Evolutionary conservation across 2,329 filamentous ascomycete genomes (phyloP).

Genomic region (Amesomyces nigricolor): DNA sequence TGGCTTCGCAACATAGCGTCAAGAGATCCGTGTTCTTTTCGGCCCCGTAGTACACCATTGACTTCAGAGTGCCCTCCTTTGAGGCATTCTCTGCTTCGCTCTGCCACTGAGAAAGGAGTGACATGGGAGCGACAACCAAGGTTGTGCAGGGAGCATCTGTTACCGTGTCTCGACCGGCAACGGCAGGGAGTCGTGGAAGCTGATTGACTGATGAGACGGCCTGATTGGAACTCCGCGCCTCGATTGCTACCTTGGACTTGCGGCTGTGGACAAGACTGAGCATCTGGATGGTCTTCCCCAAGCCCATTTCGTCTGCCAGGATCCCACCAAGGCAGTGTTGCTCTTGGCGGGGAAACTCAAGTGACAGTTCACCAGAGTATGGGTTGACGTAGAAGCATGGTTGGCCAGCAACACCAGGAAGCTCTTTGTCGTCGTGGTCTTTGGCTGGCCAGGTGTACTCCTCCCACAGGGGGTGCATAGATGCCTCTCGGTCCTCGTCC

Average conservation of each 20-base stretch:
- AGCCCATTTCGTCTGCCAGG: constrained; percentile 92
- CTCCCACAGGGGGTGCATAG: constrained; percentile 97
- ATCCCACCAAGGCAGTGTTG: constrained; percentile 93
- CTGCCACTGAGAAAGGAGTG: constrained; percentile 92
- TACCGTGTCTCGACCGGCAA: constrained; percentile 44
- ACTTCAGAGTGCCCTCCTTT: constrained; percentile 72
- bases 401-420: constrained; percentile 61
- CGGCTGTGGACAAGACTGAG: constrained; percentile 87
- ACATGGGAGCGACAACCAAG: constrained; percentile 94
- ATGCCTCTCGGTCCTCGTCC: constrained; percentile 60
- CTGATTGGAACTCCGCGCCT: constrained; percentile 31
- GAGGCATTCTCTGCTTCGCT: constrained; percentile 92
- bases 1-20: constrained; percentile 68
- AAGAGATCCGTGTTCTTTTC: constrained; percentile 79
- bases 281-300: constrained; percentile 99
- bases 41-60: constrained; percentile 83
- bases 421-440: constrained; percentile 75
- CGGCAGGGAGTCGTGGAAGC: constrained; percentile 57
- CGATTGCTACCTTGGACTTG: constrained; percentile 49
- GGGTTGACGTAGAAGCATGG: constrained; percentile 89
- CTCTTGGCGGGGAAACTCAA: constrained; percentile 88
- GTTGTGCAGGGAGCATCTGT: constrained; percentile 80
- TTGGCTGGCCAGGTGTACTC: constrained; percentile 86
- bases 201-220: constrained; percentile 47
- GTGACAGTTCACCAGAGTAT: constrained; percentile 87